A percentile compares a stretch with the other conserved stretches of the same genome.
Evolutionary conservation across 768 basidiomycete genomes (phyloP).

Genomic region (Suillus placidus): DNA sequence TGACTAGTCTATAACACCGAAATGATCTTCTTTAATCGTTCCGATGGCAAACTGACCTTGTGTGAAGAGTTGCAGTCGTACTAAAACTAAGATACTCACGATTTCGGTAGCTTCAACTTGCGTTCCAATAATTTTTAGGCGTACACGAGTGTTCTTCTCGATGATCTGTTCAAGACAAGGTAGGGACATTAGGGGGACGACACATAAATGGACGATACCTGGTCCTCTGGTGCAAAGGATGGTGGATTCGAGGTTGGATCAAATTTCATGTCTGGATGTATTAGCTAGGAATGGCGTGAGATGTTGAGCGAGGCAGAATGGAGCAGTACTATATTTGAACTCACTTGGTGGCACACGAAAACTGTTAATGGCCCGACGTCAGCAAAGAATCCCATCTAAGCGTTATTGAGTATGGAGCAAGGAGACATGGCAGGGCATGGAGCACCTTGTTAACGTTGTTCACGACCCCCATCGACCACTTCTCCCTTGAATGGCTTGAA

Average conservation of each 20-base stretch:
- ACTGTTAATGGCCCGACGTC: slow-evolving; percentile 93
- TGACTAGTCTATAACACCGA: slow-evolving; percentile 83
- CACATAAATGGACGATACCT: slow-evolving; percentile 46
- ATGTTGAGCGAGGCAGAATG: slow-evolving; percentile 7
- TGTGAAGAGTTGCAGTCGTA: slow-evolving; percentile 2
- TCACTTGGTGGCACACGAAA: slow-evolving; percentile 94
- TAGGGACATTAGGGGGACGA: slow-evolving; percentile 6
- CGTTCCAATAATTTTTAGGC: slow-evolving; percentile 97
- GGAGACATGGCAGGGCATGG: not conserved
- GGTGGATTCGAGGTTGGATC: slow-evolving; percentile 98
- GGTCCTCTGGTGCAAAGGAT: slow-evolving; percentile 89
- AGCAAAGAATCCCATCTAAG: slow-evolving; percentile 97
- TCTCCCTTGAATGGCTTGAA: slow-evolving; percentile 99
- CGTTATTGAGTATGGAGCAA: slow-evolving; percentile 5
- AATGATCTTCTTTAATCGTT: slow-evolving; percentile 96
- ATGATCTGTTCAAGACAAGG: slow-evolving; percentile 60
- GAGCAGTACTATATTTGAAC: slow-evolving; percentile 27
- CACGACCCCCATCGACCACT: slow-evolving; percentile 96
- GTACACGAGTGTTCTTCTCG: slow-evolving; percentile 88
- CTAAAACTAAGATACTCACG: slow-evolving; percentile 48
- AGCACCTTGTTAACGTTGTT: slow-evolving; percentile 93
- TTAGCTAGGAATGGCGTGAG: slow-evolving; percentile 58
- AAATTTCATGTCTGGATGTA: slow-evolving; percentile 92
- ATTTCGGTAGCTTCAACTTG: slow-evolving; percentile 98
- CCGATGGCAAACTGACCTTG: slow-evolving; percentile 86